Conservation (phyloP, 345 rosid genomes). For the Rubroshorea leprosula region DNA sequence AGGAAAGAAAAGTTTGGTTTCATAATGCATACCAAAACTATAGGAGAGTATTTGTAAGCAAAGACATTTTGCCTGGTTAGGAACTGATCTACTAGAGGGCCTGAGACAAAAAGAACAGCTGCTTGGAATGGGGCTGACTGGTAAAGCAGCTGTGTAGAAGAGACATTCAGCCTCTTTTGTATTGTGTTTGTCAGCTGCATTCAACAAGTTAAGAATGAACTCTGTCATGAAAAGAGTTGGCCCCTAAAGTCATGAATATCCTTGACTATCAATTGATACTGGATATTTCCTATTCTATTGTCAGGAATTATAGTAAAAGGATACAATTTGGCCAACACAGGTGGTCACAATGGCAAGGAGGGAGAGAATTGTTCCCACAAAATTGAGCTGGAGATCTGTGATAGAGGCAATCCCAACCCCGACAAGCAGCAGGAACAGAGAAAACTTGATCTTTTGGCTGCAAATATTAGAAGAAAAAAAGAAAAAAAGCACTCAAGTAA, state of each 20-base stretch:
- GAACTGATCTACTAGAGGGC: conserved; percentile 83
- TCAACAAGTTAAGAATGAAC: conserved; percentile 20
- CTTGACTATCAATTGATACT: no score
- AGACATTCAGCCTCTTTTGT: conserved; percentile 86
- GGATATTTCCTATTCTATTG: no score
- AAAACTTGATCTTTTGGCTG: conserved; percentile 73
- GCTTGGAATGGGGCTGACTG: conserved; percentile 99
- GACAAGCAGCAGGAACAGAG: conserved; percentile 59
- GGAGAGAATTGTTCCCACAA: conserved; percentile 72
- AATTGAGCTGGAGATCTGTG: conserved; percentile 91
- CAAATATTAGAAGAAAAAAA: conserved; percentile 18
- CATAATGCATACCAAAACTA: conserved; percentile 53
- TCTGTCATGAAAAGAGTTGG: neutral
- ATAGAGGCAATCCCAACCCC: conserved; percentile 94
- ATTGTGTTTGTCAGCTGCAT: conserved; percentile 89
- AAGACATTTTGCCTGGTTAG: conserved; percentile 86
- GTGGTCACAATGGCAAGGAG: conserved; percentile 83
- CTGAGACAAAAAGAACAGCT: conserved; percentile 89
- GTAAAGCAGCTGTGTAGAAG: conserved; percentile 92
- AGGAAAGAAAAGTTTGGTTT: no score
- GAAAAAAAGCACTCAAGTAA: no score
- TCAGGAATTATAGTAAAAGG: no score
- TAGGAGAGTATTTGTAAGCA: conserved; percentile 69
- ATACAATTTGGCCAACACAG: conserved; percentile 97
- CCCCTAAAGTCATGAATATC: no score